Percentiles rank a stretch among this genome's conserved stretches.
Conservation (phyloP, 768 basidiomycete species). For the Panus rudis region DNA sequence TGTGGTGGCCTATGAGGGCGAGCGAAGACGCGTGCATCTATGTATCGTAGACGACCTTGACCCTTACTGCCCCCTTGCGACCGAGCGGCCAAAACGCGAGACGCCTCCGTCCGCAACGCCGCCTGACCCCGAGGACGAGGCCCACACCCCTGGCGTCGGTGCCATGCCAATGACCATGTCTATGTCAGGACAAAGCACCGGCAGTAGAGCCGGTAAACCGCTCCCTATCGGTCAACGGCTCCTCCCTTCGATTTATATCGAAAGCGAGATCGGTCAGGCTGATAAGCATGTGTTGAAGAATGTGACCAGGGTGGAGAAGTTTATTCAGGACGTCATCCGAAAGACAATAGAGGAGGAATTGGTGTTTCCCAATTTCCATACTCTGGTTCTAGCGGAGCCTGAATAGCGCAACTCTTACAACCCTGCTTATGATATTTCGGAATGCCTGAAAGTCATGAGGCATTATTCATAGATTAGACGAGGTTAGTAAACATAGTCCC, state of each 20-base stretch:
- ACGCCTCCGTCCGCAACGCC: slow-evolving; percentile 37
- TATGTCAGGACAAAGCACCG: slow-evolving; percentile 27
- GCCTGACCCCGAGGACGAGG: slow-evolving; percentile 46
- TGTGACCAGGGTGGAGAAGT: slow-evolving; percentile 89
- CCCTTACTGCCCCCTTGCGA: slow-evolving; percentile 66
- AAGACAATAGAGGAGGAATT: slow-evolving; percentile 95
- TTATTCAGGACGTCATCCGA: slow-evolving; percentile 92
- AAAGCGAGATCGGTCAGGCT: slow-evolving; percentile 93
- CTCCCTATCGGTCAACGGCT: slow-evolving; percentile 77
- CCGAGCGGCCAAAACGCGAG: slow-evolving; percentile 27
- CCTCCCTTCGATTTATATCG: slow-evolving; percentile 82
- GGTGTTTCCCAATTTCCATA: slow-evolving; percentile 95
- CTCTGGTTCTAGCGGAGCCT: slow-evolving; percentile 29
- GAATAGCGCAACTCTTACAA: too few species aligned
- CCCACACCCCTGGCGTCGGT: slow-evolving; percentile 40
- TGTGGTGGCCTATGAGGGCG: slow-evolving; percentile 87
- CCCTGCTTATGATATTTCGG: too few species aligned
- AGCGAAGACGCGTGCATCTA: slow-evolving; percentile 72
- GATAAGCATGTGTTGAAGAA: slow-evolving; percentile 96
- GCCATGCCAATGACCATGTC: slow-evolving; percentile 1
- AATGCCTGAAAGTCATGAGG: too few species aligned
- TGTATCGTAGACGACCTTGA: slow-evolving; percentile 86
- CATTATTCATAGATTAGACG: too few species aligned
- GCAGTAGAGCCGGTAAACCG: slow-evolving; percentile 56
- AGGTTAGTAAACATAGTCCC: too few species aligned